phyloP scores from a whole-genome alignment of 805 yeast genomes.

The Suhomyces prunicola region DNA sequence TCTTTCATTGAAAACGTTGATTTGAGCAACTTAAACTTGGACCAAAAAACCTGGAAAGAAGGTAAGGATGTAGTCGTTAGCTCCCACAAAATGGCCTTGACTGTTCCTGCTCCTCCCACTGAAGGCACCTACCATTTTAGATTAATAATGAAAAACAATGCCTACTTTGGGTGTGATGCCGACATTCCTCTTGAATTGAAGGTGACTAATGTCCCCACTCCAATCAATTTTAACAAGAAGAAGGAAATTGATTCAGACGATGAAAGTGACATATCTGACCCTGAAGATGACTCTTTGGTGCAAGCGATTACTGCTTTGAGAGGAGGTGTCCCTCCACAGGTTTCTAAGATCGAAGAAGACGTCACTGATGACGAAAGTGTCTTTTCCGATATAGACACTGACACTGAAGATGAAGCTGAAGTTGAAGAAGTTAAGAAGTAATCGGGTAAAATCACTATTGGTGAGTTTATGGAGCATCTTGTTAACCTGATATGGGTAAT shows the following conservation, averaged over 20 bases:
- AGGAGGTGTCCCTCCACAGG: slow-evolving; percentile 44
- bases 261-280: slow-evolving; percentile 59
- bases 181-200: slow-evolving; percentile 67
- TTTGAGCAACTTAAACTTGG: slow-evolving; percentile 51
- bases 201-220: slow-evolving; percentile 57
- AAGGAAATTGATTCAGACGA: slow-evolving; percentile 39
- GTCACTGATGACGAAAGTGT: slow-evolving; percentile 38
- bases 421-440: not conserved
- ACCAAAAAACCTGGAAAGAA: slow-evolving; percentile 50
- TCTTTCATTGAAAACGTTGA: slow-evolving; percentile 49
- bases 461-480: not conserved
- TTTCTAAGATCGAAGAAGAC: slow-evolving; percentile 27
- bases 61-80: slow-evolving; percentile 49
- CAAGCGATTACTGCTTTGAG: slow-evolving; percentile 70
- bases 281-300: slow-evolving; percentile 72
- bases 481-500: too few relatives aligned
- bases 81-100: slow-evolving; percentile 70
- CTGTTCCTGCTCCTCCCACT: slow-evolving; percentile 74
- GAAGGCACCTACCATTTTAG: slow-evolving; percentile 67
- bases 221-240: slow-evolving; percentile 15
- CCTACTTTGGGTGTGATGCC: slow-evolving; percentile 80
- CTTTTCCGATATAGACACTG: slow-evolving; percentile 45
- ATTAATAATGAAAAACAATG: slow-evolving; percentile 64
- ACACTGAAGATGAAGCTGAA: slow-evolving; percentile 42
- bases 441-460: not conserved